A percentile compares a stretch with the other conserved stretches of the same genome.
These are phyloP conservation scores for Sclerospora graminicola DNA, from an alignment of 352 stramenopile genomes.

Conservation along the genomic window DNA sequence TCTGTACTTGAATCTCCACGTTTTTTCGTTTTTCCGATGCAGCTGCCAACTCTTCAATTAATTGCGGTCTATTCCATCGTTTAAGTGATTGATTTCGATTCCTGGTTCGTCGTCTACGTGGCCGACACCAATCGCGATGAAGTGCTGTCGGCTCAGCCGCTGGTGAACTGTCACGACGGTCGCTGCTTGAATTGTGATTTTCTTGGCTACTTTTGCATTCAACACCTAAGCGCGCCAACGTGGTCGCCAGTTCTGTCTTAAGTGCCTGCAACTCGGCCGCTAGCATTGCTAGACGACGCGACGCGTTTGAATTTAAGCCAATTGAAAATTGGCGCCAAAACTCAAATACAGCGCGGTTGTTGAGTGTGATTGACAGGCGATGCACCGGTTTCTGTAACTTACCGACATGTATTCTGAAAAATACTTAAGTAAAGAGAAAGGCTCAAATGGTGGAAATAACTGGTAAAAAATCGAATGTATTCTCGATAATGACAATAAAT, in stretches of 20 bases:
- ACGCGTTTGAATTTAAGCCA: slow-evolving; percentile 14
- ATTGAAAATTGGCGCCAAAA: slow-evolving; percentile 1
- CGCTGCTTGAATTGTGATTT: neutral
- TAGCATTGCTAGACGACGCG: slow-evolving; percentile 1
- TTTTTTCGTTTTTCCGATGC: slow-evolving; percentile 20
- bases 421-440: too few species aligned
- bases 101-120: neutral
- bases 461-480: too few species aligned
- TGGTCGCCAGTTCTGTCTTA: slow-evolving; percentile 45
- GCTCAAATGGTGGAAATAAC: too few species aligned
- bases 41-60: slow-evolving; percentile 30
- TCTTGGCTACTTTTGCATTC: neutral
- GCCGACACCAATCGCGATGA: neutral
- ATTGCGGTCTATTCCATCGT: slow-evolving; percentile 16
- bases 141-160: neutral
- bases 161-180: neutral
- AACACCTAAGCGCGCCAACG: slow-evolving; percentile 28
- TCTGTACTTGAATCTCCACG: slow-evolving; percentile 28
- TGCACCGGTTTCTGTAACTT: too few species aligned
- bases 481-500: too few species aligned
- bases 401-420: too few species aligned
- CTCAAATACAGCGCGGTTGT: neutral
- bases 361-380: neutral
- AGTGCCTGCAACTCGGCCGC: slow-evolving; percentile 45
- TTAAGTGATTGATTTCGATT: slow-evolving; percentile 3